Percentiles rank a stretch among this genome's conserved stretches.
These are phyloP conservation scores for Pleurotus cornucopiae DNA, from an alignment of 768 basidiomycete species.

Conservation along the genomic window DNA sequence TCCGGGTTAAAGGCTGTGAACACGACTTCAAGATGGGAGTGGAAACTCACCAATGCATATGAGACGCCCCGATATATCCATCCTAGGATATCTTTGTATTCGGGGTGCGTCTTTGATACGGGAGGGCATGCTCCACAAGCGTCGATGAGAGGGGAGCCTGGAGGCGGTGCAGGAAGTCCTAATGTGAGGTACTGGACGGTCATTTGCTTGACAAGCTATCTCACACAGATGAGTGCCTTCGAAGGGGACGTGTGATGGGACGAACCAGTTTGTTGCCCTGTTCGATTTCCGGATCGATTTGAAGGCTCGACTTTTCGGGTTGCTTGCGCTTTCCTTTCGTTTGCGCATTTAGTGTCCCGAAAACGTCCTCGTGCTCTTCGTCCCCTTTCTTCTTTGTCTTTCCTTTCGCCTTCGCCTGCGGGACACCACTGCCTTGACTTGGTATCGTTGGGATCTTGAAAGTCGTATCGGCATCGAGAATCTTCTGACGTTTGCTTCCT, in stretches of 20 bases:
- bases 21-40: neutral
- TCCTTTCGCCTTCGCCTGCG: neutral
- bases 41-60: slow-evolving; percentile 43
- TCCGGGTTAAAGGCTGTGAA: slow-evolving; percentile 1
- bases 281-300: slow-evolving; percentile 19
- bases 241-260: neutral
- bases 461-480: no score
- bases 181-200: slow-evolving; percentile 36
- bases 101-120: slow-evolving; percentile 37
- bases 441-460: slow-evolving; percentile 48
- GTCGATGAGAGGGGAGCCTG: neutral
- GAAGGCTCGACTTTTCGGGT: slow-evolving; percentile 16
- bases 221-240: neutral
- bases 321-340: slow-evolving; percentile 26
- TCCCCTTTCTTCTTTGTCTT: slow-evolving; percentile 31
- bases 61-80: slow-evolving; percentile 42
- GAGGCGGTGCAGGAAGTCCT: slow-evolving; percentile 20
- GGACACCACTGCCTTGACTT: slow-evolving; percentile 6
- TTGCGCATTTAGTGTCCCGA: slow-evolving; percentile 22
- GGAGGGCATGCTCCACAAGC: slow-evolving; percentile 3
- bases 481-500: neutral
- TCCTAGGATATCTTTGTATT: slow-evolving; percentile 48
- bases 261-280: slow-evolving; percentile 54
- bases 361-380: slow-evolving; percentile 28
- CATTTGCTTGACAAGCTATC: slow-evolving; percentile 41